Evolutionary conservation across 2,329 filamentous ascomycete species (phyloP), one percentile per base, ranked within the genome.

Genomic region (Fusarium sp.): DNA sequence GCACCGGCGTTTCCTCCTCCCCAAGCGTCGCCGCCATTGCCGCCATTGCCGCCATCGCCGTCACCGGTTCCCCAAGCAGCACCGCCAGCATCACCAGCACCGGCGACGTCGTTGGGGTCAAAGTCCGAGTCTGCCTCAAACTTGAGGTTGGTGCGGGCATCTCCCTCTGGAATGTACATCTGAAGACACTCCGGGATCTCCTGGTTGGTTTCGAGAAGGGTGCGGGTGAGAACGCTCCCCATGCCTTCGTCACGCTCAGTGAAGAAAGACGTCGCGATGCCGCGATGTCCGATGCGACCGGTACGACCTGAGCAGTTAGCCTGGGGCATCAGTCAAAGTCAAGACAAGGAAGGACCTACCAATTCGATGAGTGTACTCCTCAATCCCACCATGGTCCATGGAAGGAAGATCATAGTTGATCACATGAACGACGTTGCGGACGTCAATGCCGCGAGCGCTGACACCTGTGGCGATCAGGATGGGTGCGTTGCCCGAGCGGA

Each of bases 331-430:
- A 34, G n/a, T 18, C 25, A 16, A 42, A 20, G 27, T 23, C 5
- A 5, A 23, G 44, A 51, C n/a, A 23, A n/a, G 34, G 8, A 14
- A 18, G 11, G 23, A 76, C 85, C 80, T 87, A 93, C 91, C 96
- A 77, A 98, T 98, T 11, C 96, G 93, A 77, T 99, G 96, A 25
- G 91, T 89, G 74, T 98, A 99, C 78, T 98, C 96, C 53, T 92
- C 89, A 61, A 97, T 97, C 2, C 94, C 95, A n/a, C 93, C 93
- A 72, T 95, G 86, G 1, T 88, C 83, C 44, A 84, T 81, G 5
- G 85, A 89, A 0, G 95, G 95, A 2, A 98, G 83, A 66, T 98
- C 94, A 73, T 90, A 98, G 81, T 99, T 98, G 85, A 99, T 90
- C 65, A 99, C 91, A 69, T 97, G 93, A 83, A 90, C 89, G 6